Base-by-base conservation (phyloP, 2,329 filamentous ascomycete genomes). In the Fusarium verticillioides region DNA sequence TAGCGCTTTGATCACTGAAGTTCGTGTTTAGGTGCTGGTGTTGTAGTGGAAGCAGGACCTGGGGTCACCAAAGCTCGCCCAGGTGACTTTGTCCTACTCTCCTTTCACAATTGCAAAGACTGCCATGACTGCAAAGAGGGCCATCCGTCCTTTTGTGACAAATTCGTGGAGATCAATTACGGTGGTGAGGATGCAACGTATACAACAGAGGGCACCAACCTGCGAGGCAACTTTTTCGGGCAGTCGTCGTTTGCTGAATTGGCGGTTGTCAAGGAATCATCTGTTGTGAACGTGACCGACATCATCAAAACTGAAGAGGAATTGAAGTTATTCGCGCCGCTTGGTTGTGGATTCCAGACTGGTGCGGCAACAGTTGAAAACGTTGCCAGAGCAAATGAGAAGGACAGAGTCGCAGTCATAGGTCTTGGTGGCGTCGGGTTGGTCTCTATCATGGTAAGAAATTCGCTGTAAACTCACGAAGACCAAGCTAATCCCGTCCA, bases 341-440 rank as follows among this genome's bases (percentile, higher is more conserved):
- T 60, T 13, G 46, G 58, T 8, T 60, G 58, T 26, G 58, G 58
- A 19, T 60, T 60, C 10, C 58, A 60, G 28, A 60, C 46, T 8
- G 58, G 58, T 9, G 58, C 58, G 9, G 58, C 46, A 1, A 60
- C 46, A 9, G 46, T 60, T 15, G 58, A 60, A 4, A 60, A 54
- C 7, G 46, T 60, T 28, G 58, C 58, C 3, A 37, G 26, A 28
- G 58, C 46, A 12, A 60, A 32, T 23, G 46, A 60, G 13, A 60
- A 42, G 13, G 58, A 60, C 18, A 60, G 30, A 21, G n/a, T 60
- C 5, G 58, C 36, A n/a, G 46, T 60, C 0, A 9, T 54, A 7
- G 58, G 58, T 11, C 58, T 60, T 42, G 58, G 58, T n/a, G 58
- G 58, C 7, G 58, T 60, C 10, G 58, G 58, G 13, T 42, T 60